Base-by-base conservation (phyloP, 306 rosid genomes). In the Rosa multiflora region DNA sequence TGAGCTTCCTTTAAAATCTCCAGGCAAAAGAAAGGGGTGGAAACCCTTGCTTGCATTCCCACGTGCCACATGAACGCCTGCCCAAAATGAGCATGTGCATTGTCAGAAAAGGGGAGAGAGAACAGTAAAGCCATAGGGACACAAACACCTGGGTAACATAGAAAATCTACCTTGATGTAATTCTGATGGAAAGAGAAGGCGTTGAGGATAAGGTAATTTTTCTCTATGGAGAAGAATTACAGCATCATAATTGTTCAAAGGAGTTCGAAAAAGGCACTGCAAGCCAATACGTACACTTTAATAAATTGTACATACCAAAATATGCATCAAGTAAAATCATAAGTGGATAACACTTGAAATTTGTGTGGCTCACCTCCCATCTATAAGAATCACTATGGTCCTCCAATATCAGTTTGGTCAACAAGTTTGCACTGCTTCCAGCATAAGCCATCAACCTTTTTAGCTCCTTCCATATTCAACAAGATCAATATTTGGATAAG, bases 241-340 rank as follows among this genome's bases (percentile, higher is more conserved):
- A 4, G 96, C 99, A 56, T 95, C 98, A 12, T 90, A 95, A 85
- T 90, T 95, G 83, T 84, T 90, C 84, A 95, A 87, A 77, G 99
- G 99, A 80, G 96, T 95, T 78, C 98, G 90, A 42, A 91, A 90
- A 80, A 91, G 90, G 88, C 97, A 89, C 99, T 95, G 90, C 85
- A 83, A 74, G n/a, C 15, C 21, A 78, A 77, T 79, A 67, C 5
- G 29, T 6, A 23, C 23, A 74, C 49, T 42, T 70, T 66, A 48
- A 70, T 14, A 67, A 49, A 55, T 69, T 68, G 7, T 3, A 35
- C 12, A 6, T 66, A 74, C 23, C 66, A 62, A 18, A 70, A 43
- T 17, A 14, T 20, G n/a, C 53, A 49, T 52, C 17, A 56, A 5
- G 23, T 29, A 44, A 72, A 76, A 44, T 72, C 52, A 78, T 18